A percentile compares a stretch with the other conserved stretches of the same genome.
Conservation (phyloP, 305 asterid genomes). For the Solanum hybrid region DNA sequence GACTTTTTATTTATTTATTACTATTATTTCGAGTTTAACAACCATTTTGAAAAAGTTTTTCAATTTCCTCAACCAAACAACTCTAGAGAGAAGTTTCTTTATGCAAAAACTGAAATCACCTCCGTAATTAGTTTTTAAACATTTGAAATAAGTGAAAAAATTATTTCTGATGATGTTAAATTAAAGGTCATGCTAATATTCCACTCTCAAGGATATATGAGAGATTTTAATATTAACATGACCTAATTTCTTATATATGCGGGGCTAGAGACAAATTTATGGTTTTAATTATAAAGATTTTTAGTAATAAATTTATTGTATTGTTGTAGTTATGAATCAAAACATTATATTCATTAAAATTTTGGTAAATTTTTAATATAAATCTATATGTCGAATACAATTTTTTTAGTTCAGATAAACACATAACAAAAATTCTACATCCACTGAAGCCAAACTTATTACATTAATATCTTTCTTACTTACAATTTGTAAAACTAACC, state of each 20-base stretch:
- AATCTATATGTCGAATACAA: background rate
- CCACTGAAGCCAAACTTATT: background rate
- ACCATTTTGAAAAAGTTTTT: background rate
- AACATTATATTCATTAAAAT: background rate
- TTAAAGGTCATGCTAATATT: background rate
- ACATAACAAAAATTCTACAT: background rate
- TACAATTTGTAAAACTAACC: background rate
- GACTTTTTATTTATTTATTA: background rate
- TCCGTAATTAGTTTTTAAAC: background rate
- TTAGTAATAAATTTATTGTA: background rate
- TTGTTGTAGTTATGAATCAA: background rate
- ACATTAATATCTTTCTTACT: background rate
- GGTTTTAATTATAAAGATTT: background rate
- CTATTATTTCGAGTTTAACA: background rate
- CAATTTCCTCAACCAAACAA: background rate
- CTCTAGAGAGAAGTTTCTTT: background rate
- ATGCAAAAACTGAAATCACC: background rate
- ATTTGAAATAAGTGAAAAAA: background rate
- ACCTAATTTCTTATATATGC: background rate
- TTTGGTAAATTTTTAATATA: background rate
- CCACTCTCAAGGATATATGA: background rate
- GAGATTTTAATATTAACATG: background rate
- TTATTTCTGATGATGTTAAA: background rate
- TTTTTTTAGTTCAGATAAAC: background rate
- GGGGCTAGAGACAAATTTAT: background rate